Base-by-base conservation (phyloP, 305 asterid species). In the Galium porrigens region DNA sequence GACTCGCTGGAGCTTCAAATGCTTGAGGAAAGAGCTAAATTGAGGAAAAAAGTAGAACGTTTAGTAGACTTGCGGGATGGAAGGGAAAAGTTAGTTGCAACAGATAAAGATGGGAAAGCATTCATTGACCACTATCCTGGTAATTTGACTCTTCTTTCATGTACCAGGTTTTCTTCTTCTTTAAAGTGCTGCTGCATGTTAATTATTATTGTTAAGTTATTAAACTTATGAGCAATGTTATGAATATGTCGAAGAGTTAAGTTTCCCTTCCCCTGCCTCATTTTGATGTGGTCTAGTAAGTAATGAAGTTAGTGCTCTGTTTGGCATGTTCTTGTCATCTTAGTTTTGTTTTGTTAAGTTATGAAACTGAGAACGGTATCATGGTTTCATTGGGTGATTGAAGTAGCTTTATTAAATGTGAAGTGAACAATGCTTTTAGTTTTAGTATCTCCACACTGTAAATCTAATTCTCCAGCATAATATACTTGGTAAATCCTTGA, bases 51-150 rank as follows among this genome's bases (percentile, higher is more conserved):
- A 61, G 52, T 57, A n/a, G 41, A 5, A 22, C 22, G 20, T 0
- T 29, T 65, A 20, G 37, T 58, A 29, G 66, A 65, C 25, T 63
- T 74, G 57, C 74, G 75, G 27, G 6, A 10, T 48, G 72, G 72
- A 44, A 29, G 64, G 61, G 74, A 61, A 12, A 25, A n/a, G 29
- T 27, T 29, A 7, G 48, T 27, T 56, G 18, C 57, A 22, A 48
- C 69, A 39, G 15, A 67, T 12, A 69, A 59, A 70, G 42, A 7
- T 42, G 77, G 74, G 55, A 77, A 74, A 73, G 67, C 77, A n/a
- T 77, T 74, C 61, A 65, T 67, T 57, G 61, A 67, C 34, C 42
- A 51, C 64, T 49, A 81, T 70, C 68, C 69, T 67, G 86, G 94
- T 85, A 42, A 76, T 77, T 71, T 56, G 22, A 51, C 64, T 36